Evolutionary conservation across 306 rosid genomes (phyloP).

Genomic region (Pyrus betulifolia): DNA sequence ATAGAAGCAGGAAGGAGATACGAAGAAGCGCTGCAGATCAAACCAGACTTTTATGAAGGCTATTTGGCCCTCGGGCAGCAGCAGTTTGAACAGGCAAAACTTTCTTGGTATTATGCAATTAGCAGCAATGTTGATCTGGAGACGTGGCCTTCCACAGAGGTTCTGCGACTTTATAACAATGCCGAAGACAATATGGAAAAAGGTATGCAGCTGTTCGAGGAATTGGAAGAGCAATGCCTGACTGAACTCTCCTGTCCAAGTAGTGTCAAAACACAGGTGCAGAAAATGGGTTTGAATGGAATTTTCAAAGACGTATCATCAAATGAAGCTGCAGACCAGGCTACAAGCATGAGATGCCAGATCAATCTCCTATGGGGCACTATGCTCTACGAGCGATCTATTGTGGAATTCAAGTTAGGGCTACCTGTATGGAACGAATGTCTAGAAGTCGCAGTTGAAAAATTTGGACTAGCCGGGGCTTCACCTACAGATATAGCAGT

Average conservation of each 20-base stretch:
- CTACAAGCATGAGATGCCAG: constrained; percentile 62
- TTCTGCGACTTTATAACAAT: constrained; percentile 57
- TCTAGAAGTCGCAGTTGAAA: constrained; percentile 65
- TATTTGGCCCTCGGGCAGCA: constrained; percentile 72
- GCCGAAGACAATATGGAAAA: constrained; percentile 85
- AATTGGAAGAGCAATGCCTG: constrained; percentile 31
- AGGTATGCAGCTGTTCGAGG: constrained; percentile 76
- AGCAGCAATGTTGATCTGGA: constrained; percentile 40
- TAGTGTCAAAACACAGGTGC: constrained; percentile 29
- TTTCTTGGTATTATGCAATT: constrained; percentile 71
- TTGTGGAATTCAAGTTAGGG: constrained; percentile 63
- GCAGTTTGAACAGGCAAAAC: constrained; percentile 76
- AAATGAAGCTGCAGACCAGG: constrained; percentile 51
- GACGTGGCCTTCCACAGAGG: constrained; percentile 51
- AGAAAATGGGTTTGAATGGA: constrained; percentile 41
- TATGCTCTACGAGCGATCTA: constrained; percentile 80
- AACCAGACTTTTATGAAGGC: constrained; percentile 79
- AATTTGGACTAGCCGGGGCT: constrained; percentile 82
- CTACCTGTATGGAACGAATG: constrained; percentile 71
- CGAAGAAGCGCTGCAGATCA: constrained; percentile 56
- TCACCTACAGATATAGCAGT: constrained; percentile 74
- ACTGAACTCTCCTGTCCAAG: constrained; percentile 34
- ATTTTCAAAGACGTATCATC: constrained; percentile 34
- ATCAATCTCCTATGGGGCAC: constrained; percentile 82
- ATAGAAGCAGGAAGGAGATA: constrained; percentile 66